These are phyloP conservation scores for Alternaria longipes DNA, from an alignment of 2,329 filamentous ascomycete species.

Conservation along the genomic window DNA sequence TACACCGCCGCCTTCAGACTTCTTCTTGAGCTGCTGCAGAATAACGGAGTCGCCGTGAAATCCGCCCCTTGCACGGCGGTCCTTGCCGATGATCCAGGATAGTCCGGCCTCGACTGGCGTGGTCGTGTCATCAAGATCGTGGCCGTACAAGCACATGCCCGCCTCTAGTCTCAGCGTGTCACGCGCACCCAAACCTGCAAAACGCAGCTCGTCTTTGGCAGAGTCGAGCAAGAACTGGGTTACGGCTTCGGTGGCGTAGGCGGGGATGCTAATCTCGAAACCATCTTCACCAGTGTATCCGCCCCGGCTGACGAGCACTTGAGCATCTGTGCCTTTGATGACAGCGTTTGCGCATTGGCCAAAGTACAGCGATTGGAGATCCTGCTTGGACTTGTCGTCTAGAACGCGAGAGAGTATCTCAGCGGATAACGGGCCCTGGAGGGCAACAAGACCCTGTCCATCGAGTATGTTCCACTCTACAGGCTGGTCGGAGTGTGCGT, in stretches of 20 bases:
- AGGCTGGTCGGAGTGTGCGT: slow-evolving; percentile 51
- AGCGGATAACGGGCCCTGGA: slow-evolving; percentile 84
- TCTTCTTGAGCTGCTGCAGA: slow-evolving; percentile 77
- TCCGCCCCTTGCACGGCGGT: slow-evolving; percentile 72
- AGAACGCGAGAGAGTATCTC: slow-evolving; percentile 74
- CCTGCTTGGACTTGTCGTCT: slow-evolving; percentile 55
- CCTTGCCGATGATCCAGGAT: slow-evolving; percentile 85
- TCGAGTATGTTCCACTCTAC: slow-evolving; percentile 76
- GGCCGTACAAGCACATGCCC: slow-evolving; percentile 99
- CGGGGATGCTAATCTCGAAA: slow-evolving; percentile 91
- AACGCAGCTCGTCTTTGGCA: slow-evolving; percentile 71
- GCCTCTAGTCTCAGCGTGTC: slow-evolving; percentile 94
- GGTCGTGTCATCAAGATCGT: slow-evolving; percentile 85
- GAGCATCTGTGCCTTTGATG: slow-evolving; percentile 65
- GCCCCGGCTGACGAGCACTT: slow-evolving; percentile 80
- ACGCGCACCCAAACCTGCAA: slow-evolving; percentile 88
- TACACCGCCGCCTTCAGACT: slow-evolving; percentile 76
- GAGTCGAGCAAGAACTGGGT: slow-evolving; percentile 74
- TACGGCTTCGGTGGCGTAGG: slow-evolving; percentile 69
- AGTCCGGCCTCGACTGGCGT: slow-evolving; percentile 74
- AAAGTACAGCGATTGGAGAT: slow-evolving; percentile 74
- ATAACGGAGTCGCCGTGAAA: slow-evolving; percentile 88
- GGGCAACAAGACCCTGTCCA: slow-evolving; percentile 80
- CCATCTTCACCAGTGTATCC: slow-evolving; percentile 99
- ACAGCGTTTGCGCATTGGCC: slow-evolving; percentile 75